These are phyloP conservation scores for Lenzites betulinus DNA, from an alignment of 768 basidiomycete species.

Conservation along the genomic window DNA sequence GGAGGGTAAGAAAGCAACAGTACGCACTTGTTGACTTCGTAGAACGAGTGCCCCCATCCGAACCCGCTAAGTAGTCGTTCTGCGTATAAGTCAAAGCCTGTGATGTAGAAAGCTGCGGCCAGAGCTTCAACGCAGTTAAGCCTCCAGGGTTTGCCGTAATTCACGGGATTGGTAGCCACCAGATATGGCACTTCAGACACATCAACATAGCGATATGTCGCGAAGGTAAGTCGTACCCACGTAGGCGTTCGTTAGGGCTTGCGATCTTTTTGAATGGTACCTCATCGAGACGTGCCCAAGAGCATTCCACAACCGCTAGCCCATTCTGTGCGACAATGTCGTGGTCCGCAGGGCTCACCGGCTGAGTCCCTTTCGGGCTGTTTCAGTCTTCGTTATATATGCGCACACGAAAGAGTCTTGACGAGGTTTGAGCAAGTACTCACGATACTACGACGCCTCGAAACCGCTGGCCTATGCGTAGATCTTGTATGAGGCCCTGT, in stretches of 20 bases:
- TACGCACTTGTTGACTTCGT: constrained; percentile 75
- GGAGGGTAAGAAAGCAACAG: not conserved
- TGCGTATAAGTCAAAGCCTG: constrained; percentile 81
- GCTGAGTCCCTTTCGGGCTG: constrained; percentile 81
- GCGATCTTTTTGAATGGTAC: constrained; percentile 94
- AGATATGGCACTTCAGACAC: constrained; percentile 81
- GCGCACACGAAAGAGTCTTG: not conserved
- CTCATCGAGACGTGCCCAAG: constrained; percentile 94
- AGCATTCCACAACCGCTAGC: constrained; percentile 97
- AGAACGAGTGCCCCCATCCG: constrained; percentile 91
- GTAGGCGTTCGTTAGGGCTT: constrained; percentile 86
- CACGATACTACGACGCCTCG: constrained; percentile 94
- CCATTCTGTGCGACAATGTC: constrained; percentile 73
- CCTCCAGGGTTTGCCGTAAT: constrained; percentile 97
- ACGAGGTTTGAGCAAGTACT: constrained; percentile 33
- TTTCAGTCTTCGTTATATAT: not conserved
- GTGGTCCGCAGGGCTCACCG: constrained; percentile 84
- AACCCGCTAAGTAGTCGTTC: constrained; percentile 79
- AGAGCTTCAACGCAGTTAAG: constrained; percentile 94
- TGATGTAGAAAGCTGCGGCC: constrained; percentile 94
- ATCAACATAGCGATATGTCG: not conserved
- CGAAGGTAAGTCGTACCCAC: constrained; percentile 46
- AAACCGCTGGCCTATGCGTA: constrained; percentile 84
- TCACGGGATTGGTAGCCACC: constrained; percentile 93
- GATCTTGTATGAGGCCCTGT: constrained; percentile 79